Evolutionary conservation across 176 grass and related monocot species (phyloP), one percentile per base, ranked within the genome.

Genomic region (Oryza nivara): DNA sequence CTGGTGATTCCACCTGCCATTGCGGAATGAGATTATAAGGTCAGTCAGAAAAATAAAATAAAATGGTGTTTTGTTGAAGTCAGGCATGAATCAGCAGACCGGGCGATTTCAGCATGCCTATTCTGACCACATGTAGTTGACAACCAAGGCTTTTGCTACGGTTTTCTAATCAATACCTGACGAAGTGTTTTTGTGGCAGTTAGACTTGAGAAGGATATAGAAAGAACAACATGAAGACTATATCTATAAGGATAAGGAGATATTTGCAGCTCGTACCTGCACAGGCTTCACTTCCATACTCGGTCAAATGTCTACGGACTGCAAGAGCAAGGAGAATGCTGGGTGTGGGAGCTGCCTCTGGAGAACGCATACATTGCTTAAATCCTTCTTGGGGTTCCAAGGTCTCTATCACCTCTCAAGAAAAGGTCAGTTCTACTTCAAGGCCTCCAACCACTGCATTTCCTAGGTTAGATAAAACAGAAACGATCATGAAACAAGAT

Each of bases 401-500:
- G 56, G 89, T 89, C 87, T 48, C 87, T 88, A 64, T 89, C 89
- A 80, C 64, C 78, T 73, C 17, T 72, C 79, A 74, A 80, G 69
- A 87, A 89, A 88, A 85, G 70, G 89, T 89, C 81, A 85, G 80
- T 89, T 94, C 73, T 82, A 82, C 89, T 91, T 73, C 81, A 88
- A 79, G 73, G 19, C 74, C 70, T 47, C 84, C 89, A 89, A 80
- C 86, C 23, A 89, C 78, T 68, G 34, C 86, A 83, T 82, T 84
- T 86, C 74, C 44, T n/a, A 63, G 49, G 69, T 68, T 69, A 83
- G 84, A 87, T 69, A 68, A 74, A 68, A 78, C 3, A 66, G 46
- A 77, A 54, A 48, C 73, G 20, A 68, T 82, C 84, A 82, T 77
- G 78, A 86, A 82, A 58, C 73, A 86, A 78, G 63, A 61, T 79